Conservation (phyloP, 1,284 basidiomycete genomes). For the Ceratobasidium sp. region DNA sequence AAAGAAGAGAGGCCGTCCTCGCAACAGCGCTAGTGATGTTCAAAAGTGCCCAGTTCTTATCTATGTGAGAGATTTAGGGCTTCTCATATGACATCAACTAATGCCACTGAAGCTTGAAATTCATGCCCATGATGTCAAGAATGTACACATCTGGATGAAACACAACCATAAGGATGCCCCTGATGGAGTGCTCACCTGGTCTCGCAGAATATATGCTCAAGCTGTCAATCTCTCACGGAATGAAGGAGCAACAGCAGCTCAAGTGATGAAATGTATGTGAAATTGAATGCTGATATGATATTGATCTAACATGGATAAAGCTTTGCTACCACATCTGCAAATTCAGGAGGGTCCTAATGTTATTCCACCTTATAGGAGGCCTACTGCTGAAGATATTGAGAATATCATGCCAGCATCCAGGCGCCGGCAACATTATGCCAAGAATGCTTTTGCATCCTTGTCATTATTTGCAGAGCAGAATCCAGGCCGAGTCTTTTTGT, state of each 20-base stretch:
- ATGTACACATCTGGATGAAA: not conserved
- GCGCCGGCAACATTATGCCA: not conserved
- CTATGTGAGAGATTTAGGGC: not conserved
- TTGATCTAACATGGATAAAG: not conserved
- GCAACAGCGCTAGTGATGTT: not conserved
- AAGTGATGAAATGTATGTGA: constrained; percentile 7
- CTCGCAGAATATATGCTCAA: not conserved
- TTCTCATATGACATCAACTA: not conserved
- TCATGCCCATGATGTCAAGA: not conserved
- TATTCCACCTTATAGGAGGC: not conserved
- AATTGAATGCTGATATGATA: not conserved
- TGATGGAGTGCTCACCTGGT: not conserved
- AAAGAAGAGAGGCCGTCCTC: not conserved
- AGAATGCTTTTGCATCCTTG: constrained; percentile 11
- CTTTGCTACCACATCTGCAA: not conserved
- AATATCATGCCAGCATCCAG: constrained; percentile 7
- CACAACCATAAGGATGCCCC: not conserved
- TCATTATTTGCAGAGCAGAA: not conserved
- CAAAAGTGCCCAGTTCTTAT: not conserved
- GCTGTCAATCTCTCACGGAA: not conserved
- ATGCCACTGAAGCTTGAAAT: not conserved
- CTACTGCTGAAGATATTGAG: not conserved
- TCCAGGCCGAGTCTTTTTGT: not conserved
- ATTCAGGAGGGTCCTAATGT: not conserved
- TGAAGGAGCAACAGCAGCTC: constrained; percentile 1